Conservation (phyloP, 1,284 basidiomycete genomes). For the Sutorius eximius region DNA sequence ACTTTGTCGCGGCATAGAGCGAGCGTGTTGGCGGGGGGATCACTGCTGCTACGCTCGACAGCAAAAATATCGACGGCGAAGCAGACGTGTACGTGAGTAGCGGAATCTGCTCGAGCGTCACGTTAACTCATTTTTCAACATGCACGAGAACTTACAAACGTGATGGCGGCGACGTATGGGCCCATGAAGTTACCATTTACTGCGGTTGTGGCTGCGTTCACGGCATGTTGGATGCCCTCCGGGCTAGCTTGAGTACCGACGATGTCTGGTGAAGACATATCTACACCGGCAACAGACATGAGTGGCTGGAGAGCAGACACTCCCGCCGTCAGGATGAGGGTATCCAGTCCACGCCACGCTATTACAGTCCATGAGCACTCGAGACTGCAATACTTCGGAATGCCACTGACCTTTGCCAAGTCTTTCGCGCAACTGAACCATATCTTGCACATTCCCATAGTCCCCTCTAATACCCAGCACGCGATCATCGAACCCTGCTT, state of each 20-base stretch:
- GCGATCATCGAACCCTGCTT: conserved; percentile 25
- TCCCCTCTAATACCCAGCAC: conserved; percentile 57
- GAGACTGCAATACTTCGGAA: not conserved
- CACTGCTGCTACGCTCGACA: conserved; percentile 79
- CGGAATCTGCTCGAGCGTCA: conserved; percentile 58
- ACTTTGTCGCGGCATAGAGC: conserved; percentile 84
- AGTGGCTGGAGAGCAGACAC: conserved; percentile 82
- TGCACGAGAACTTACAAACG: conserved; percentile 53
- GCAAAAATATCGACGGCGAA: conserved; percentile 74
- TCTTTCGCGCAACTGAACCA: conserved; percentile 59
- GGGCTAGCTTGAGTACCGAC: conserved; percentile 40
- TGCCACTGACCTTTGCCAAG: conserved; percentile 53
- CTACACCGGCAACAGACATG: conserved; percentile 68
- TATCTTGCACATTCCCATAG: conserved; percentile 65
- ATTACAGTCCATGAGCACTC: not conserved
- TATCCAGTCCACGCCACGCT: conserved; percentile 86
- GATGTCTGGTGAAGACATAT: conserved; percentile 38
- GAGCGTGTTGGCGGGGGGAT: conserved; percentile 86
- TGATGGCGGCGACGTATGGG: conserved; percentile 60
- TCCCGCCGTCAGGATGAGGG: conserved; percentile 81
- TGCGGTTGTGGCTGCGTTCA: conserved; percentile 55
- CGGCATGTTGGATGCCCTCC: conserved; percentile 52
- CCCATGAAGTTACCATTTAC: conserved; percentile 65
- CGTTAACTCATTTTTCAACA: not conserved
- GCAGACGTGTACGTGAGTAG: conserved; percentile 67